These are phyloP conservation scores for Lasiodiplodia citricola DNA, from an alignment of 2,329 filamentous ascomycete genomes.

Conservation along the genomic window DNA sequence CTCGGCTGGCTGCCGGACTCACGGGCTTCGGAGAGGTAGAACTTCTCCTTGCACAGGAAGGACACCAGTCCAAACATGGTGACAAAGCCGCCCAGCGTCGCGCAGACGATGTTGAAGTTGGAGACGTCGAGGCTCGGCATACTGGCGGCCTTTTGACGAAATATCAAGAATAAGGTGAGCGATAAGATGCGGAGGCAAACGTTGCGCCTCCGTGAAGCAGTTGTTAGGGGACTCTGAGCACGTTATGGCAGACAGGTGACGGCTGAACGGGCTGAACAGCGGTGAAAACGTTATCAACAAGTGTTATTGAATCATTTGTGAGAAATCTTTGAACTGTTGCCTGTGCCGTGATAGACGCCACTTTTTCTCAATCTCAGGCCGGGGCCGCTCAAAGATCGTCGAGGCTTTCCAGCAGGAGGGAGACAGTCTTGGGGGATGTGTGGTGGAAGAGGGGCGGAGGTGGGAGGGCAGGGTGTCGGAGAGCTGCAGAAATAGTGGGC, in stretches of 20 bases:
- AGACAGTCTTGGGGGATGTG: neutral
- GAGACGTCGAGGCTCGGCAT: slow-evolving; percentile 69
- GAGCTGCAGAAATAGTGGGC: neutral
- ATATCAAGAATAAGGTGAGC: neutral
- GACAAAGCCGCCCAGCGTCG: slow-evolving; percentile 83
- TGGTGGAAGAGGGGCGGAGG: slow-evolving; percentile 3
- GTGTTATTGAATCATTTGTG: slow-evolving; percentile 42
- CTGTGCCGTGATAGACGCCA: slow-evolving; percentile 15
- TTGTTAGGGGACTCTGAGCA: slow-evolving; percentile 31
- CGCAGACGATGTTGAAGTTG: slow-evolving; percentile 85
- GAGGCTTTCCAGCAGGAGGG: too few relatives aligned
- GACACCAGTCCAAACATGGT: slow-evolving; percentile 90
- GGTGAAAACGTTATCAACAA: slow-evolving; percentile 18
- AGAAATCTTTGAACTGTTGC: neutral
- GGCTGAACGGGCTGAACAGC: slow-evolving; percentile 22
- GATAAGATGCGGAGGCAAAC: neutral
- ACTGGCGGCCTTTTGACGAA: neutral
- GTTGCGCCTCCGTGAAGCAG: slow-evolving; percentile 26
- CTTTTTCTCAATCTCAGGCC: neutral
- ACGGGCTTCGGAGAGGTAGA: slow-evolving; percentile 90
- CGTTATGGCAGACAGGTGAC: neutral
- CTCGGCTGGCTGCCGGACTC: slow-evolving; percentile 45
- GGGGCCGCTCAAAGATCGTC: neutral
- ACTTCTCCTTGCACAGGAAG: slow-evolving; percentile 85
- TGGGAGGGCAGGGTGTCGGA: neutral